Conservation (phyloP, 495 filamentous ascomycete species). For the Lasiosphaeria miniovina region DNA sequence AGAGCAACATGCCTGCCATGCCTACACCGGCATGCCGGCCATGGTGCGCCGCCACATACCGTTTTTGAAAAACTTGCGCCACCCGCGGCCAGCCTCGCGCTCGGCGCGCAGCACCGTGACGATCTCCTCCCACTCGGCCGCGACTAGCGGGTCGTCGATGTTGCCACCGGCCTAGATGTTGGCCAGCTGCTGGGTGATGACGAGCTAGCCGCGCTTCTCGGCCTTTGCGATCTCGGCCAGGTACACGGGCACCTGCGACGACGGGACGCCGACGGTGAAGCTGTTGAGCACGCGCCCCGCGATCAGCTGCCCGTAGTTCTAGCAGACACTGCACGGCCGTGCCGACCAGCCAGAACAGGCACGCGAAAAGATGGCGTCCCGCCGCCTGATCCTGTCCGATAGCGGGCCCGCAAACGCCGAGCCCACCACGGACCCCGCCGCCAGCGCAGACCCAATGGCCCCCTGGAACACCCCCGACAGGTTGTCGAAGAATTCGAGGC, state of each 20-base stretch:
- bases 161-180: slow-evolving; percentile 66
- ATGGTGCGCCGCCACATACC: slow-evolving; percentile 72
- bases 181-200: slow-evolving; percentile 74
- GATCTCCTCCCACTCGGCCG: slow-evolving; percentile 74
- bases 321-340: slow-evolving; percentile 62
- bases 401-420: slow-evolving; percentile 61
- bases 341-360: slow-evolving; percentile 67
- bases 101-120: slow-evolving; percentile 55
- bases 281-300: slow-evolving; percentile 71
- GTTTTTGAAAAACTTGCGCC: slow-evolving; percentile 58
- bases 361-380: slow-evolving; percentile 62
- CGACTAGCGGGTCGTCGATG: slow-evolving; percentile 61
- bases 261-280: slow-evolving; percentile 70
- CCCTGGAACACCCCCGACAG: slow-evolving; percentile 63
- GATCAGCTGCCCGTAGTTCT: slow-evolving; percentile 60
- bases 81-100: slow-evolving; percentile 50
- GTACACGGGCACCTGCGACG: slow-evolving; percentile 79
- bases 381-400: slow-evolving; percentile 64
- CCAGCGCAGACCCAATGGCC: slow-evolving; percentile 62
- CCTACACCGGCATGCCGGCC: slow-evolving; percentile 65
- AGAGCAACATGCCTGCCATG: slow-evolving; percentile 34
- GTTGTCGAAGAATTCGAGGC: slow-evolving; percentile 63
- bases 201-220: slow-evolving; percentile 63
- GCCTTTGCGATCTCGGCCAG: slow-evolving; percentile 69
- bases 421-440: slow-evolving; percentile 65